A percentile compares a stretch with the other conserved stretches of the same genome.
Conservation (phyloP, 495 filamentous ascomycete species). For the Xylaria grammica region DNA sequence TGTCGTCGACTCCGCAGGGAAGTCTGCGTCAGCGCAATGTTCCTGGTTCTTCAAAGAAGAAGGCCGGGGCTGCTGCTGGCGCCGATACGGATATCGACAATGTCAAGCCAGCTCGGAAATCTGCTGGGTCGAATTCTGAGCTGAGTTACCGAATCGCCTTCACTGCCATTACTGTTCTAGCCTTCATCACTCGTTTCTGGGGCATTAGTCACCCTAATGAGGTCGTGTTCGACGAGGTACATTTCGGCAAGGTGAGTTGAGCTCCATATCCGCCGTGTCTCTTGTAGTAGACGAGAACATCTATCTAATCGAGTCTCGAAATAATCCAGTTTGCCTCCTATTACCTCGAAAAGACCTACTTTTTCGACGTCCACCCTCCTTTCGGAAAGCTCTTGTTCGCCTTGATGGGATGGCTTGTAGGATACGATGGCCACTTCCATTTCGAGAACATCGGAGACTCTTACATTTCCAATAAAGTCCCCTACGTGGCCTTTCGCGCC, state of each 20-base stretch:
- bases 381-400: conserved; percentile 92
- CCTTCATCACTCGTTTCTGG: conserved; percentile 92
- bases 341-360: conserved; percentile 97
- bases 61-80: conserved; percentile 38
- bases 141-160: conserved; percentile 87
- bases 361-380: conserved; percentile 99
- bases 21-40: conserved; percentile 61
- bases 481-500: conserved; percentile 92
- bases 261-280: background rate
- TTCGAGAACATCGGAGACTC: conserved; percentile 99
- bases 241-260: conserved; percentile 92
- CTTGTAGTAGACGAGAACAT: background rate
- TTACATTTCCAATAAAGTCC: conserved; percentile 95
- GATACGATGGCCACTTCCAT: conserved; percentile 95
- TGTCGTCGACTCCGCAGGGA: conserved; percentile 47
- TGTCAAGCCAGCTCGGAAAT: conserved; percentile 35
- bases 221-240: conserved; percentile 98
- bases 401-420: conserved; percentile 92
- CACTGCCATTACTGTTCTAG: conserved; percentile 75
- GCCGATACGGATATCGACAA: conserved; percentile 55
- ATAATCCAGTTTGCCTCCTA: conserved; percentile 83
- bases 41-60: conserved; percentile 49
- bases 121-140: conserved; percentile 56
- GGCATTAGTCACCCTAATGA: conserved; percentile 92
- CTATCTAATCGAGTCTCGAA: conserved; percentile 24